These are phyloP conservation scores for Sporisorium iseilematis-ciliati DNA, from an alignment of 1,284 basidiomycete genomes.

Conservation along the genomic window DNA sequence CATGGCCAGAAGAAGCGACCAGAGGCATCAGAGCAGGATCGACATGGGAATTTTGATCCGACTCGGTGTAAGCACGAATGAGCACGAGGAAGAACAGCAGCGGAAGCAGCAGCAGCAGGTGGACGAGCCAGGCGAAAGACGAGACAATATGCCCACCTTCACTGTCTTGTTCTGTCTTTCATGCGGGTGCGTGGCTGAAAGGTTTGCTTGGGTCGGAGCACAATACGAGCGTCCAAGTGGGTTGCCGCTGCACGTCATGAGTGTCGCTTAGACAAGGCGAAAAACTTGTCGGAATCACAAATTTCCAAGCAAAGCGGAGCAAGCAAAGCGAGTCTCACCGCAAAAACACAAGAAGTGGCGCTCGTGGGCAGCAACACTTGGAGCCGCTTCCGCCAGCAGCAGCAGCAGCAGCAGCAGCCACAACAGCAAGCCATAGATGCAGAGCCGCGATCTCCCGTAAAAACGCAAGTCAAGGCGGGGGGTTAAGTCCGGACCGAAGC, in stretches of 20 bases:
- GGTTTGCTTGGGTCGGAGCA: background rate
- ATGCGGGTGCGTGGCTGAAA: slow-evolving; percentile 7
- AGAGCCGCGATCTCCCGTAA: too few relatives aligned
- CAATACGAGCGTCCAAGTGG: slow-evolving; percentile 3
- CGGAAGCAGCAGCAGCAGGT: background rate
- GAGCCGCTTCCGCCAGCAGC: too few relatives aligned
- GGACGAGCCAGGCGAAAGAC: too few relatives aligned
- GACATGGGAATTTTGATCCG: background rate
- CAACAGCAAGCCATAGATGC: too few relatives aligned
- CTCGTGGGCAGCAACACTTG: too few relatives aligned
- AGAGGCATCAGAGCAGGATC: background rate
- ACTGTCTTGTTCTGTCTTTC: background rate
- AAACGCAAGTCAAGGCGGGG: too few relatives aligned
- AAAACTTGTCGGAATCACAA: slow-evolving; percentile 1
- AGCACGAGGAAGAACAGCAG: too few relatives aligned
- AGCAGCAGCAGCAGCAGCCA: too few relatives aligned
- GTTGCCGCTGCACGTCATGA: slow-evolving; percentile 21
- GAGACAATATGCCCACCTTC: background rate
- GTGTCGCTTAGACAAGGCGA: slow-evolving; percentile 7
- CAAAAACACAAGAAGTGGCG: too few relatives aligned
- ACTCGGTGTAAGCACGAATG: too few relatives aligned
- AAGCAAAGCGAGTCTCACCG: background rate
- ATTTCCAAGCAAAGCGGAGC: background rate
- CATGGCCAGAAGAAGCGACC: too few relatives aligned
- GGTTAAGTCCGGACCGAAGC: too few relatives aligned